phyloP scores from a whole-genome alignment of 805 yeast species.

The Kodamaea fukazawae region DNA sequence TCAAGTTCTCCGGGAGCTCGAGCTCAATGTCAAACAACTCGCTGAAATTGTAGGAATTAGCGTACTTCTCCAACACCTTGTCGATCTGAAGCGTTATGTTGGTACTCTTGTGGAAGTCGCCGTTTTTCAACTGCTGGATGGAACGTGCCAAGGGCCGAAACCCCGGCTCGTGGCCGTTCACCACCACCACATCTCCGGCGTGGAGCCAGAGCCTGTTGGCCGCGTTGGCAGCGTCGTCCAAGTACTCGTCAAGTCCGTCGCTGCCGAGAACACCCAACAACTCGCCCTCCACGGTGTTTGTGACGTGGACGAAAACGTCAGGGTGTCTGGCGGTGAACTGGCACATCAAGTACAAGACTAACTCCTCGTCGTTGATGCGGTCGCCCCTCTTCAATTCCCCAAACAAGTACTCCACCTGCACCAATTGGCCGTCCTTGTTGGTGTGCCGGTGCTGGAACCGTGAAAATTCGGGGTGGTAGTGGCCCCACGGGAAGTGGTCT shows the following conservation, averaged over 20 bases:
- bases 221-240: constrained; percentile 50
- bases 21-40: constrained; percentile 9
- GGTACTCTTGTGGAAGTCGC: constrained; percentile 2
- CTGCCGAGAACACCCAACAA: constrained; percentile 43
- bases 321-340: constrained; percentile 26
- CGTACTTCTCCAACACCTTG: background rate
- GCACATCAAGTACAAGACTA: constrained; percentile 40
- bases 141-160: constrained; percentile 9
- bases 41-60: constrained; percentile 4
- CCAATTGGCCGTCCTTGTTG: constrained; percentile 2
- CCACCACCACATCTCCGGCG: constrained; percentile 29
- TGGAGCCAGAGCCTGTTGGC: constrained; percentile 55
- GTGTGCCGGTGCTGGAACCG: constrained; percentile 1
- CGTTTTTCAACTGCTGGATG: constrained; percentile 8
- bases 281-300: constrained; percentile 10
- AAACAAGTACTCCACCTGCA: constrained; percentile 26
- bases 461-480: constrained; percentile 6
- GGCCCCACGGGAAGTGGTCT: constrained; percentile 22
- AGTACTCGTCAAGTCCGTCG: constrained; percentile 46
- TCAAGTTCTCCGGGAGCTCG: constrained; percentile 1
- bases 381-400: constrained; percentile 46
- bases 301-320: constrained; percentile 8
- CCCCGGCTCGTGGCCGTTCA: constrained; percentile 7
- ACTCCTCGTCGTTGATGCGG: constrained; percentile 42
- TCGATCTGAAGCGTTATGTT: background rate